phyloP scores from a whole-genome alignment of 2,329 filamentous ascomycete genomes.

The Exophiala dermatitidis region DNA sequence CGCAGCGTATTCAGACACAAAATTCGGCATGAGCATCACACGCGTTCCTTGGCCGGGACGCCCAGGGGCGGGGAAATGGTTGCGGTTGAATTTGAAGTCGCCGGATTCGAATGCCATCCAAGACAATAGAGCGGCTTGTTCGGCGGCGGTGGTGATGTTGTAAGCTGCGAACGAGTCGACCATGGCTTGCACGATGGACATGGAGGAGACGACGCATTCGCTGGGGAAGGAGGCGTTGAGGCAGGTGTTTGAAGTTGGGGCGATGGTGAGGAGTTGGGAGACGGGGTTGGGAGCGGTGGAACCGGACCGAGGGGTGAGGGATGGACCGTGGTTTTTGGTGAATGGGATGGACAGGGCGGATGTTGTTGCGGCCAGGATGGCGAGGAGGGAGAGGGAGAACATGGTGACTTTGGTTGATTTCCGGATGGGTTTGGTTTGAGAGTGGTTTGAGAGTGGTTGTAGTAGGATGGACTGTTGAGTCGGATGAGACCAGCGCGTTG shows the following conservation, averaged over 20 bases:
- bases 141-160: constrained; percentile 46
- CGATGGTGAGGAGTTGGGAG: constrained; percentile 19
- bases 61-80: constrained; percentile 46
- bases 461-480: too few relatives aligned
- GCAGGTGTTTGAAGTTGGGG: constrained; percentile 19
- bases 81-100: constrained; percentile 64
- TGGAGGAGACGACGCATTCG: constrained; percentile 19
- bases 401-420: too few relatives aligned
- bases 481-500: too few relatives aligned
- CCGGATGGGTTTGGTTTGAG: too few relatives aligned
- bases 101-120: constrained; percentile 65
- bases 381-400: neutral
- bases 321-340: neutral
- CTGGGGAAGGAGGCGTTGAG: constrained; percentile 4
- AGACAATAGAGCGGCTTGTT: constrained; percentile 63
- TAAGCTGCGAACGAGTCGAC: constrained; percentile 52
- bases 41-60: constrained; percentile 63
- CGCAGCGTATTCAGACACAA: constrained; percentile 50
- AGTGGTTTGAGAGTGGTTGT: too few relatives aligned
- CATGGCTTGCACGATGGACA: constrained; percentile 37
- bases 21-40: constrained; percentile 56
- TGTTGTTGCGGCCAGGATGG: neutral
- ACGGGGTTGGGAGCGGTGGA: constrained; percentile 7
- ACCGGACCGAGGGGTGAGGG: neutral
- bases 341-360: neutral